Evolutionary conservation across 176 grass and related monocot genomes (phyloP), one percentile per base, ranked within the genome.

Genomic region (Olyra latifolia): DNA sequence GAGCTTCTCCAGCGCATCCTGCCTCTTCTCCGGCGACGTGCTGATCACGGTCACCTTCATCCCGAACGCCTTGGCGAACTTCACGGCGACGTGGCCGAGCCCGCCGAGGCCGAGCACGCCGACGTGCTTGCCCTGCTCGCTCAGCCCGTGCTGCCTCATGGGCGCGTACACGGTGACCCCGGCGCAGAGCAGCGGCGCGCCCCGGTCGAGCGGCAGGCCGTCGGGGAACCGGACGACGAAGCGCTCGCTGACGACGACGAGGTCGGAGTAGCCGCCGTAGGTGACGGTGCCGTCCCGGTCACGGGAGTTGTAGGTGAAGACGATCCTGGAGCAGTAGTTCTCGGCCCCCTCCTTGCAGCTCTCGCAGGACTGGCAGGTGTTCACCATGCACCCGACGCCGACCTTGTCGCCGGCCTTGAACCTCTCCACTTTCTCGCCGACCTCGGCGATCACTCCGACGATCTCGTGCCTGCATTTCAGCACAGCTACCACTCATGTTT

Each of bases 41-140:
- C 88, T 90, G 62, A 94, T 82, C 72, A 91, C 91, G 0, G 91
- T 94, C 42, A 94, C 91, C 73, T 58, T 90, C 72, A 82, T 78
- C 60, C 91, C 91, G 40, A 94, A 85, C 11, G 78, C 88, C 85
- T 80, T 87, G 3, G 71, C 91, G 45, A 94, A 88, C 88, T 83
- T 93, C 9, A 93, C 91, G 7, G 91, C 88, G 22, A 94, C 82
- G 30, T 94, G 91, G 0, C 91, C 91, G 2, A 94, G 88, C 1
- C 91, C 91, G 1, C 91, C 91, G 7, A 94, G 88, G 4, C 91
- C 85, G 25, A 91, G 15, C 22, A 94, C 85, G 43, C 88, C 91
- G 3, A 94, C 48, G 63, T 88, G 77, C 79, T 77, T 88, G 0
- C 88, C 88, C 0, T 84, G 64, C 48, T 6, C 62, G 28, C 80